Conservation (phyloP, 768 basidiomycete genomes). For the Auriscalpium microsporum region DNA sequence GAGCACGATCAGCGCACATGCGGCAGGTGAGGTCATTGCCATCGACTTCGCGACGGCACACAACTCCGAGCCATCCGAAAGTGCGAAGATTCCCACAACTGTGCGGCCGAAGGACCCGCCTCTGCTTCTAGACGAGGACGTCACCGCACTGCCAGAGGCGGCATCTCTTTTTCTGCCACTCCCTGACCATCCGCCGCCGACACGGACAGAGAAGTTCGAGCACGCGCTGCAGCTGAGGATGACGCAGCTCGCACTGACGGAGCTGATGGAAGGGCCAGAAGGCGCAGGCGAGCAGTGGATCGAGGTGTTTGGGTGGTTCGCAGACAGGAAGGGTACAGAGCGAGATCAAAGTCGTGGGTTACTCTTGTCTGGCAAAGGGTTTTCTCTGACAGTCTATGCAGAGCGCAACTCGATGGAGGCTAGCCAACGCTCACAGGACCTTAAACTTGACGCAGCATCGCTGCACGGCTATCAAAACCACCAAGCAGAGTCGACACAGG, state of each 20-base stretch:
- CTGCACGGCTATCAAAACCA: not conserved
- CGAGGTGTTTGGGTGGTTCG: conserved; percentile 81
- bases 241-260: conserved; percentile 73
- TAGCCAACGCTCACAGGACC: conserved; percentile 4
- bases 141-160: conserved; percentile 31
- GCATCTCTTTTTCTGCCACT: conserved; percentile 35
- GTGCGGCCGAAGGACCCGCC: not conserved
- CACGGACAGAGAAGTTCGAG: conserved; percentile 58
- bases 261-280: conserved; percentile 80
- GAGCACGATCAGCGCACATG: conserved; percentile 1
- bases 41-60: not conserved
- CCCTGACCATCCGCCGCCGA: conserved; percentile 41
- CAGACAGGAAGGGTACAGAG: conserved; percentile 41
- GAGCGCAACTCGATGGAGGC: conserved; percentile 11
- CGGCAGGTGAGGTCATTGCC: not conserved
- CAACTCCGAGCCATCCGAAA: not conserved
- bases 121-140: conserved; percentile 24
- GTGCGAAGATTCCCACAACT: conserved; percentile 4
- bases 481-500: not conserved
- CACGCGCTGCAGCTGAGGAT: conserved; percentile 78
- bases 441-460: conserved; percentile 1
- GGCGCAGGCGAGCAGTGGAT: conserved; percentile 74
- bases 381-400: not conserved
- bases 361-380: not conserved
- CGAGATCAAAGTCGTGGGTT: conserved; percentile 14